phyloP scores from a whole-genome alignment of 805 yeast genomes.

The Suhomyces faveliae region DNA sequence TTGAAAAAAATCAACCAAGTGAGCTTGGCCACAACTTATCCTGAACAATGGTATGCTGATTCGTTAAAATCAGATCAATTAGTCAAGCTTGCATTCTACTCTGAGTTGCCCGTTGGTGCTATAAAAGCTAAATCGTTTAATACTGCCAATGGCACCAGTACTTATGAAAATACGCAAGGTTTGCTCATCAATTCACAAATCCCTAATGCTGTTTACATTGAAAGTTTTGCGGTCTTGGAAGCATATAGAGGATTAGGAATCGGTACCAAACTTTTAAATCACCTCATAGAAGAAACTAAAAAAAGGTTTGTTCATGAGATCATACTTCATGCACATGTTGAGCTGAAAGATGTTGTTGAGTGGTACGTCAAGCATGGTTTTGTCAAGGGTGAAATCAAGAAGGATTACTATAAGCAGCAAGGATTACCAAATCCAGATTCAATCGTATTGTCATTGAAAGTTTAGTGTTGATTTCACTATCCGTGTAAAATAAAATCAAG shows the following conservation, averaged over 20 bases:
- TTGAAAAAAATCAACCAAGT: slow-evolving; percentile 55
- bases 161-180: slow-evolving; percentile 23
- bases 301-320: slow-evolving; percentile 53
- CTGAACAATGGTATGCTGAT: slow-evolving; percentile 52
- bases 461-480: slow-evolving; percentile 1
- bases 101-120: slow-evolving; percentile 81
- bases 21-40: slow-evolving; percentile 50
- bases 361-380: slow-evolving; percentile 59
- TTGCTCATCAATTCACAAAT: slow-evolving; percentile 22
- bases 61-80: slow-evolving; percentile 49
- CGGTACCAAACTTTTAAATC: slow-evolving; percentile 57
- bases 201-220: slow-evolving; percentile 61
- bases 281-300: slow-evolving; percentile 56
- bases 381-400: slow-evolving; percentile 30
- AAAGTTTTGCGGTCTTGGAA: slow-evolving; percentile 64
- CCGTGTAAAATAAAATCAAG: too few species aligned
- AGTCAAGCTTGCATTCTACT: slow-evolving; percentile 59
- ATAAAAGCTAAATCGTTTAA: slow-evolving; percentile 55
- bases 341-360: slow-evolving; percentile 38
- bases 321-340: slow-evolving; percentile 51
- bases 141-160: slow-evolving; percentile 38
- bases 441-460: slow-evolving; percentile 23
- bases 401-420: slow-evolving; percentile 49
- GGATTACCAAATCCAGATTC: slow-evolving; percentile 52
- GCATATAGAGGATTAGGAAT: slow-evolving; percentile 62